phyloP scores from a whole-genome alignment of 371 early-diverging fungal genomes.

The Syncephalis plumigaleata region DNA sequence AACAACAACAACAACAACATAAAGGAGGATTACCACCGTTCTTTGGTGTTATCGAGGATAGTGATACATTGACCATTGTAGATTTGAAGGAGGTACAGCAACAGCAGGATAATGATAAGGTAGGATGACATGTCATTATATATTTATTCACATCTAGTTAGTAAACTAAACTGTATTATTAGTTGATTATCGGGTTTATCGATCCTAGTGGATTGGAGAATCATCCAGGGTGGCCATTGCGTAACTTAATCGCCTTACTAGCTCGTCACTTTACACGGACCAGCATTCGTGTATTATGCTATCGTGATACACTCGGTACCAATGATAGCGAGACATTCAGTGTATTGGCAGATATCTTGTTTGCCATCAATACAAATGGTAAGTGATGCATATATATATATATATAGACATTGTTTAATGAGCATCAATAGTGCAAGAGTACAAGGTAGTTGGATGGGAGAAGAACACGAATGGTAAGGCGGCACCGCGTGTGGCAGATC shows the following conservation, averaged over 20 bases:
- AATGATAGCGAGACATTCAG: constrained; percentile 7
- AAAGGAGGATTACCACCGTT: constrained; percentile 10
- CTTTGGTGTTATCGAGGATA: constrained; percentile 15
- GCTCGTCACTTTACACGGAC: constrained; percentile 21
- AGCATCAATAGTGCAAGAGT: constrained; percentile 9
- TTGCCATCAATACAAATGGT: not conserved
- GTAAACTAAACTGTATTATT: not conserved
- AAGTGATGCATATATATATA: not conserved
- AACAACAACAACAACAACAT: too few species aligned
- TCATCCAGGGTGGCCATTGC: constrained; percentile 78
- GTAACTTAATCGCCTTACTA: constrained; percentile 61
- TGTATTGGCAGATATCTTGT: not conserved
- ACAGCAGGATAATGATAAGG: not conserved
- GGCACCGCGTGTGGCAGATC: constrained; percentile 68
- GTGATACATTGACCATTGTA: constrained; percentile 8
- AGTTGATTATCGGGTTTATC: constrained; percentile 49
- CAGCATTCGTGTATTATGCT: constrained; percentile 44
- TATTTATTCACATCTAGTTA: not conserved
- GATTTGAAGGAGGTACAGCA: not conserved
- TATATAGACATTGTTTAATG: not conserved
- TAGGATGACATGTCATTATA: not conserved
- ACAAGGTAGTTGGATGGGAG: constrained; percentile 83
- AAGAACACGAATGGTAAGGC: constrained; percentile 60
- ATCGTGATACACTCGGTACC: constrained; percentile 34
- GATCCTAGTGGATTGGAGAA: constrained; percentile 56